Percentiles rank a stretch among this genome's conserved stretches.
These are phyloP conservation scores for Amorphotheca resinae DNA, from an alignment of 495 filamentous ascomycete genomes.

Conservation along the genomic window DNA sequence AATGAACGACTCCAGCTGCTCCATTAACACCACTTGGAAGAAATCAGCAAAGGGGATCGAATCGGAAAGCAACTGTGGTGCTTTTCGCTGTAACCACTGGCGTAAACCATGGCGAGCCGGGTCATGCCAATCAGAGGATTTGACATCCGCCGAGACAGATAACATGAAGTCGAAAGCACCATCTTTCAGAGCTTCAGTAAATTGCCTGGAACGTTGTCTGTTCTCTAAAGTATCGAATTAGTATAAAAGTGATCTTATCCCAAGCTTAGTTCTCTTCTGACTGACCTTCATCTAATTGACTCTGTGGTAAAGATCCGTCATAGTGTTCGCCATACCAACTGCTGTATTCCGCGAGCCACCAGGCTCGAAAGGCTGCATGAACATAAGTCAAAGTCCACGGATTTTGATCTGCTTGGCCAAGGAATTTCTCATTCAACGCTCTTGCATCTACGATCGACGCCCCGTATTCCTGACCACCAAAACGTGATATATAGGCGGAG, in stretches of 20 bases:
- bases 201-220: slow-evolving; percentile 53
- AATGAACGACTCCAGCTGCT: slow-evolving; percentile 71
- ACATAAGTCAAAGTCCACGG: slow-evolving; percentile 58
- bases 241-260: slow-evolving; percentile 15
- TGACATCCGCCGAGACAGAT: slow-evolving; percentile 67
- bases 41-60: slow-evolving; percentile 44
- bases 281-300: slow-evolving; percentile 32
- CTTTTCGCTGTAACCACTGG: slow-evolving; percentile 64
- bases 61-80: slow-evolving; percentile 51
- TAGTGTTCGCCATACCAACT: slow-evolving; percentile 69
- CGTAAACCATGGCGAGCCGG: slow-evolving; percentile 62
- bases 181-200: slow-evolving; percentile 68
- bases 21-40: slow-evolving; percentile 59
- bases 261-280: slow-evolving; percentile 20
- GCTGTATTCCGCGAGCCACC: slow-evolving; percentile 90
- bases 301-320: slow-evolving; percentile 35
- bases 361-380: slow-evolving; percentile 58
- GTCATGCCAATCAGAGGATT: slow-evolving; percentile 62
- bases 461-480: slow-evolving; percentile 59
- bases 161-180: slow-evolving; percentile 88
- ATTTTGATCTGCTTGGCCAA: slow-evolving; percentile 47
- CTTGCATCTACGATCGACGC: slow-evolving; percentile 50
- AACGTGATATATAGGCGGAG: slow-evolving; percentile 55
- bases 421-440: slow-evolving; percentile 52
- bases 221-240: slow-evolving; percentile 35